Evolutionary conservation across 164 flowering plant genomes (phyloP).

Genomic region (Berberis thunbergii): DNA sequence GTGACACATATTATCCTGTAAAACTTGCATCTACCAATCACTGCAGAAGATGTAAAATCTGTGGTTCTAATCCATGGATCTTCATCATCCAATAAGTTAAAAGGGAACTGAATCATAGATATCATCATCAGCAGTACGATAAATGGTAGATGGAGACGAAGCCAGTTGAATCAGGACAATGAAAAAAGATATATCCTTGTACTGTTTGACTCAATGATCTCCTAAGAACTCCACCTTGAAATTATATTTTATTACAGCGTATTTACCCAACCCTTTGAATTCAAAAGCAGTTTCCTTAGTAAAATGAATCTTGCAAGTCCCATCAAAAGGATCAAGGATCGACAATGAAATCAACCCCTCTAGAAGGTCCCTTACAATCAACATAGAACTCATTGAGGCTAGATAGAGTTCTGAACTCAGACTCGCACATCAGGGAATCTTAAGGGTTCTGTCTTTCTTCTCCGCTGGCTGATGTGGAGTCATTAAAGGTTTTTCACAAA

Average conservation of each 20-base stretch:
- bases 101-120: slow-evolving; percentile 50
- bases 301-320: slow-evolving; percentile 56
- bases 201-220: slow-evolving; percentile 43
- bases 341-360: slow-evolving; percentile 47
- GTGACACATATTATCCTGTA: slow-evolving; percentile 44
- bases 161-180: slow-evolving; percentile 50
- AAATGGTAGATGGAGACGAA: slow-evolving; percentile 60
- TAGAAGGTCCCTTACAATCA: slow-evolving; percentile 62
- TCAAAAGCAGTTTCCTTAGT: slow-evolving; percentile 60
- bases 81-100: slow-evolving; percentile 78
- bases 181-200: slow-evolving; percentile 17
- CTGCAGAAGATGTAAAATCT: slow-evolving; percentile 69
- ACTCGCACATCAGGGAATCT: slow-evolving; percentile 39
- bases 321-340: slow-evolving; percentile 57
- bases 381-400: slow-evolving; percentile 43
- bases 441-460: slow-evolving; percentile 40
- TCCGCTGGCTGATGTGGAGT: slow-evolving; percentile 37
- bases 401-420: slow-evolving; percentile 50
- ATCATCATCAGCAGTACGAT: slow-evolving; percentile 91
- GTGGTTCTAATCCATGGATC: slow-evolving; percentile 93
- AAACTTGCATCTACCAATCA: slow-evolving; percentile 63
- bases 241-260: slow-evolving; percentile 58
- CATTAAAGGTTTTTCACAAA: slow-evolving; percentile 32
- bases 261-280: slow-evolving; percentile 22
- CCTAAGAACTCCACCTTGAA: slow-evolving; percentile 71